phyloP scores from a whole-genome alignment of 1,139 yeast species.

The Pichia sp. region DNA sequence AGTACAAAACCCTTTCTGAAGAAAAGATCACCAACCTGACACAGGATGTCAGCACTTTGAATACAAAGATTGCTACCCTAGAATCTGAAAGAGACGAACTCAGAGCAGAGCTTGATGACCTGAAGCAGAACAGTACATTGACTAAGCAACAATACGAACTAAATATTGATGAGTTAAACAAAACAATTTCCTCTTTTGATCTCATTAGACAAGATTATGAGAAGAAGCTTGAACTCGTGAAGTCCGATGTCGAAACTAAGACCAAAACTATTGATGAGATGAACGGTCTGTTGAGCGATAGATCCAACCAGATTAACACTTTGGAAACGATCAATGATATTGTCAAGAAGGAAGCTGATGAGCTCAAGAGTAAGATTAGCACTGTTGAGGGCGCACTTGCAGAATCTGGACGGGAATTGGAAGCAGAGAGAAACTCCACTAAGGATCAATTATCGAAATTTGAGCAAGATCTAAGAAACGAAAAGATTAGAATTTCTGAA shows the following conservation, averaged over 20 bases:
- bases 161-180: slow-evolving; percentile 29
- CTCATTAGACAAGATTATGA: slow-evolving; percentile 22
- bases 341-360: slow-evolving; percentile 37
- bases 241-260: slow-evolving; percentile 15
- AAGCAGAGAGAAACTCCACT: slow-evolving; percentile 37
- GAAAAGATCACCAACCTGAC: slow-evolving; percentile 11
- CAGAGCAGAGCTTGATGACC: slow-evolving; percentile 21
- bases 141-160: slow-evolving; percentile 32
- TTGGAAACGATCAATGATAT: slow-evolving; percentile 38
- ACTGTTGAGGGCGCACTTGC: slow-evolving; percentile 26
- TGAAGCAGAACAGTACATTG: slow-evolving; percentile 23
- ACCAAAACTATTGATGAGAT: slow-evolving; percentile 13
- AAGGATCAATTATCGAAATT: slow-evolving; percentile 34
- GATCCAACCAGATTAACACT: slow-evolving; percentile 50
- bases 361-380: slow-evolving; percentile 32
- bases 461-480: slow-evolving; percentile 47
- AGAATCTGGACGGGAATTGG: slow-evolving; percentile 28
- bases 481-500: slow-evolving; percentile 45
- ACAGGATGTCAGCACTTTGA: slow-evolving; percentile 15
- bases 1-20: slow-evolving; percentile 28
- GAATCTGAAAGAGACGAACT: slow-evolving; percentile 26
- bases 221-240: slow-evolving; percentile 13
- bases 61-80: slow-evolving; percentile 24
- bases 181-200: slow-evolving; percentile 19
- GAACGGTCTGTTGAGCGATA: slow-evolving; percentile 41